phyloP scores from a whole-genome alignment of 2,329 filamentous ascomycete species.

The Aureobasidium sp. region DNA sequence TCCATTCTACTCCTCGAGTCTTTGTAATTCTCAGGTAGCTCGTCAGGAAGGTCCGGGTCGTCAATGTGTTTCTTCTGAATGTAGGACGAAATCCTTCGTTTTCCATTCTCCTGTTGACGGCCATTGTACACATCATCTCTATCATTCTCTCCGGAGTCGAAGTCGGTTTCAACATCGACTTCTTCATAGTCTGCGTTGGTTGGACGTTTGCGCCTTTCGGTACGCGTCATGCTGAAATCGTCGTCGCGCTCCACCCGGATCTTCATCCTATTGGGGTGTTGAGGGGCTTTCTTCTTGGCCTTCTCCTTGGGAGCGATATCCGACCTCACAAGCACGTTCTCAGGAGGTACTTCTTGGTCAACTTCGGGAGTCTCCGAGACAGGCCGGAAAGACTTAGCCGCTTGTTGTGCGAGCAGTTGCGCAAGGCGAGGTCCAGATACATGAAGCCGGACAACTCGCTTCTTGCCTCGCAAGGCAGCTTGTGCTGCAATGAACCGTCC shows the following conservation, averaged over 20 bases:
- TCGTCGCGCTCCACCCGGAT: slow-evolving; percentile 32
- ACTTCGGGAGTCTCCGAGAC: background rate
- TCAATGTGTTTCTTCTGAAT: slow-evolving; percentile 34
- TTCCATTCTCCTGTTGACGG: slow-evolving; percentile 8
- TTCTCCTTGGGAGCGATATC: slow-evolving; percentile 23
- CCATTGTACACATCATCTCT: slow-evolving; percentile 15
- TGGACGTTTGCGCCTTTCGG: slow-evolving; percentile 18
- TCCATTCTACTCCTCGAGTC: slow-evolving; percentile 22
- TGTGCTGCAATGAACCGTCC: slow-evolving; percentile 39
- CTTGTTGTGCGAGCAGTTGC: slow-evolving; percentile 26
- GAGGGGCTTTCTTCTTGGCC: slow-evolving; percentile 17
- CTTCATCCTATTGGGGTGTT: slow-evolving; percentile 26
- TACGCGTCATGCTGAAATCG: slow-evolving; percentile 27
- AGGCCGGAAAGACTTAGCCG: slow-evolving; percentile 18
- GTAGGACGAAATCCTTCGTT: slow-evolving; percentile 30
- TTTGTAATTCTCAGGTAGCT: slow-evolving; percentile 34
- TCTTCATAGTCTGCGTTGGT: slow-evolving; percentile 33
- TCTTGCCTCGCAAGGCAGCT: slow-evolving; percentile 37
- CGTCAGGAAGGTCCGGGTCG: slow-evolving; percentile 32
- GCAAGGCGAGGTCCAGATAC: slow-evolving; percentile 30
- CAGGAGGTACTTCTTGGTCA: slow-evolving; percentile 5
- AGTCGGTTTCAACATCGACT: slow-evolving; percentile 36
- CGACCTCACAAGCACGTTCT: slow-evolving; percentile 23
- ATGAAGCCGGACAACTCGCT: slow-evolving; percentile 33
- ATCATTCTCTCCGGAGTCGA: slow-evolving; percentile 24